Conservation (phyloP, 1,139 yeast species). For the Taphrina confusa region DNA sequence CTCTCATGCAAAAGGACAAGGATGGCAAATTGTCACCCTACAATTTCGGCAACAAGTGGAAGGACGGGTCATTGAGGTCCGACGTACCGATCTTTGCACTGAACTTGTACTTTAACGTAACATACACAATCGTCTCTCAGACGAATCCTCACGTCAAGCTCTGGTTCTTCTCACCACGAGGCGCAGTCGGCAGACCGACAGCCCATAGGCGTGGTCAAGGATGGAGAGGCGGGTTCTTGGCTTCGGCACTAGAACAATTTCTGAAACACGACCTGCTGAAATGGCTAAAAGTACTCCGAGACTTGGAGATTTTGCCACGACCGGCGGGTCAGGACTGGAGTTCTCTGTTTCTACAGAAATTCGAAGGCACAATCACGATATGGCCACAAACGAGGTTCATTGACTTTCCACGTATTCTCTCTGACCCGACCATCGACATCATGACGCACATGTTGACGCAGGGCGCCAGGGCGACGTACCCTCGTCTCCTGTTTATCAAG, state of each 20-base stretch:
- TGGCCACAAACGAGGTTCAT: slow-evolving; percentile 66
- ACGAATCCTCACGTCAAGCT: slow-evolving; percentile 80
- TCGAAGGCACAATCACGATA: slow-evolving; percentile 72
- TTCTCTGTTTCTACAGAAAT: slow-evolving; percentile 70
- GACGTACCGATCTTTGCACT: slow-evolving; percentile 70
- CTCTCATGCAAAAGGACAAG: slow-evolving; percentile 68
- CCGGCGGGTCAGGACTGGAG: slow-evolving; percentile 79
- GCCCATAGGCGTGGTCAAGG: slow-evolving; percentile 60
- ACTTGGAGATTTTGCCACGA: slow-evolving; percentile 67
- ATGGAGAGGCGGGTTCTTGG: slow-evolving; percentile 74
- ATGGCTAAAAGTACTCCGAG: slow-evolving; percentile 69
- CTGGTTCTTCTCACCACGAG: slow-evolving; percentile 76
- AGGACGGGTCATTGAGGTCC: slow-evolving; percentile 71
- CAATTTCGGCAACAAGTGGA: slow-evolving; percentile 73
- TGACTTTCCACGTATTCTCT: slow-evolving; percentile 66
- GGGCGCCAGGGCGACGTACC: slow-evolving; percentile 69
- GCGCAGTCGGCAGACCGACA: slow-evolving; percentile 79
- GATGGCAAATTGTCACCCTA: slow-evolving; percentile 59
- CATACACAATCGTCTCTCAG: slow-evolving; percentile 74
- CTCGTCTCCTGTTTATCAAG: slow-evolving; percentile 63
- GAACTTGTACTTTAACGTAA: slow-evolving; percentile 68
- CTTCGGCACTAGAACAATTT: slow-evolving; percentile 70
- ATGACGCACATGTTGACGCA: slow-evolving; percentile 59
- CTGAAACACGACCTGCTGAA: slow-evolving; percentile 71
- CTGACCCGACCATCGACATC: slow-evolving; percentile 66